A percentile compares a stretch with the other conserved stretches of the same genome.
Conservation (phyloP, 306 rosid genomes). For the Phaseolus lunatus region DNA sequence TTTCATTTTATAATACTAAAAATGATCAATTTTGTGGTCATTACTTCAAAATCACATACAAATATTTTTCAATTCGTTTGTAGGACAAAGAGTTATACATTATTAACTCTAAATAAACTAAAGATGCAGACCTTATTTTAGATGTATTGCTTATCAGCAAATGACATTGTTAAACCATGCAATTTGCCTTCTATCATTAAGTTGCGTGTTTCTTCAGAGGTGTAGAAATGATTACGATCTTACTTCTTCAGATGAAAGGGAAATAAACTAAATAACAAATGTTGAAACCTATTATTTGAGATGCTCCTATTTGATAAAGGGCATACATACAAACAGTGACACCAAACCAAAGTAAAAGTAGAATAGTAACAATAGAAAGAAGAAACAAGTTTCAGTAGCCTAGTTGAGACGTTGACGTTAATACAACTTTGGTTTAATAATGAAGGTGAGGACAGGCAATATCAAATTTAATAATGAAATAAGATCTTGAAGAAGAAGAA, state of each 20-base stretch:
- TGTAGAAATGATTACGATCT: slow-evolving; percentile 30
- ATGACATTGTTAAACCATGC: neutral
- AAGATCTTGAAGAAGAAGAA: slow-evolving; percentile 45
- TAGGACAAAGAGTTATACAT: too few species aligned
- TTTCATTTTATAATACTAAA: too few species aligned
- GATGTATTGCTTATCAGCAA: neutral
- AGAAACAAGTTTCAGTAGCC: slow-evolving; percentile 35
- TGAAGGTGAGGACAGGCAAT: slow-evolving; percentile 50
- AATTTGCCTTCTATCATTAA: slow-evolving; percentile 14
- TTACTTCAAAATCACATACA: too few species aligned
- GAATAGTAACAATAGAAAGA: slow-evolving; percentile 26
- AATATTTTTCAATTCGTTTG: too few species aligned
- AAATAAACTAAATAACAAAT: slow-evolving; percentile 19
- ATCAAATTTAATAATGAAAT: slow-evolving; percentile 48
- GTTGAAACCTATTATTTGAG: slow-evolving; percentile 19
- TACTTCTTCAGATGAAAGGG: slow-evolving; percentile 35
- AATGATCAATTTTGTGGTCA: too few species aligned
- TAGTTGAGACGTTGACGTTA: slow-evolving; percentile 49
- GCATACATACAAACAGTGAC: slow-evolving; percentile 37
- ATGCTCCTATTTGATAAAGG: neutral
- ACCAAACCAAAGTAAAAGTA: slow-evolving; percentile 43
- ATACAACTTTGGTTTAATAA: slow-evolving; percentile 36
- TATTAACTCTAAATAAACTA: neutral
- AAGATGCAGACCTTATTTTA: neutral
- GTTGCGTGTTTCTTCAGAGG: neutral